Conservation (phyloP, 306 rosid species). For the Begonia fuchsioides region DNA sequence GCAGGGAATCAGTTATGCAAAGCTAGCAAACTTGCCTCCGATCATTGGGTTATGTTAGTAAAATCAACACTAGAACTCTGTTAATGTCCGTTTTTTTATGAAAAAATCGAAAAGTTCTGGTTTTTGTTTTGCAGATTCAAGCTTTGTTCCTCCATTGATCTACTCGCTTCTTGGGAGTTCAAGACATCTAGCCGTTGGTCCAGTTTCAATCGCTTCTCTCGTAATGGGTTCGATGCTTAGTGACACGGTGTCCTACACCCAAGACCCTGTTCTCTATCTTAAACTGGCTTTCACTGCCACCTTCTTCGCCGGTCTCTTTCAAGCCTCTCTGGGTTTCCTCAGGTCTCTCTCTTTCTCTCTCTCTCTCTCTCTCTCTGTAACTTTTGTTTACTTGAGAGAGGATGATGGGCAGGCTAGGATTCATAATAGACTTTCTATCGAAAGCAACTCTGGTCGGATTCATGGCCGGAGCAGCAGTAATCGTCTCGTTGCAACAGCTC, state of each 20-base stretch:
- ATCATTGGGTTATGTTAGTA: constrained; percentile 84
- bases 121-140: constrained; percentile 56
- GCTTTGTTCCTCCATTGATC: constrained; percentile 87
- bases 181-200: constrained; percentile 86
- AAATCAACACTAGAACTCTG: neutral
- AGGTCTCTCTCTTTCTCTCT: constrained; percentile 21
- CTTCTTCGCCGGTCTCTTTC: constrained; percentile 80
- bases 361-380: too few species aligned
- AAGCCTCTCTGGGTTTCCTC: constrained; percentile 71
- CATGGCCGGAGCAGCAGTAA: constrained; percentile 97
- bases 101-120: too few species aligned
- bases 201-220: constrained; percentile 91
- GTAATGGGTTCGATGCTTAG: constrained; percentile 97
- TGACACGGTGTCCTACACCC: constrained; percentile 46
- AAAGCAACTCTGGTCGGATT: constrained; percentile 90
- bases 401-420: constrained; percentile 50
- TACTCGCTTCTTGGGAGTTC: constrained; percentile 91
- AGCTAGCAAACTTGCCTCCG: constrained; percentile 96
- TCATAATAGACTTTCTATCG: constrained; percentile 87
- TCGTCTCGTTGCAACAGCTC: constrained; percentile 85
- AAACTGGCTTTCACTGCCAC: constrained; percentile 92
- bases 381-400: neutral
- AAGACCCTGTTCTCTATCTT: constrained; percentile 67
- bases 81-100: too few species aligned
- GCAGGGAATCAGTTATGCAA: constrained; percentile 98